Percentiles rank a stretch among this genome's conserved stretches.
Evolutionary conservation across 2,329 filamentous ascomycete genomes (phyloP).

Genomic region (Pseudogymnoascus sp.): DNA sequence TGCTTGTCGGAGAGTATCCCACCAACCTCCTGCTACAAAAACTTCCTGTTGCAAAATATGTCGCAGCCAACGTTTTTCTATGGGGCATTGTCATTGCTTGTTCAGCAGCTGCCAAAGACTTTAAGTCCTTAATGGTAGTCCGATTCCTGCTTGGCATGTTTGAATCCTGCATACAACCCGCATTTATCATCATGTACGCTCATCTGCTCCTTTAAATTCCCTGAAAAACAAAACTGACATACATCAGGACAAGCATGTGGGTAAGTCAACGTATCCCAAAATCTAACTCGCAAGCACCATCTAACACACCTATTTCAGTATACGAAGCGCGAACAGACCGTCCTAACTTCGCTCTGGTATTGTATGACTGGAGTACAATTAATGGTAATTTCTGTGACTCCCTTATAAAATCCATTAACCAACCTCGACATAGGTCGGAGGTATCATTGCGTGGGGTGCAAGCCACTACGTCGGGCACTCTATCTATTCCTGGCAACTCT

Average conservation of each 20-base stretch:
- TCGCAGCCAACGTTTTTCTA: conserved; percentile 18
- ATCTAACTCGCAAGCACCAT: neutral
- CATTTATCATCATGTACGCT: conserved; percentile 25
- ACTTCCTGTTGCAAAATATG: conserved; percentile 33
- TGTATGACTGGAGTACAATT: conserved; percentile 33
- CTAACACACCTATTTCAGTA: conserved; percentile 15
- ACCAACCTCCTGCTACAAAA: conserved; percentile 32
- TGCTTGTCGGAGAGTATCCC: conserved; percentile 33
- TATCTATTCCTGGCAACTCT: conserved; percentile 35
- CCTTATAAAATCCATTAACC: neutral
- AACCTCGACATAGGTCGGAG: conserved; percentile 26
- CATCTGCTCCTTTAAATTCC: conserved; percentile 12
- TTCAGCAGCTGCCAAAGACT: conserved; percentile 17
- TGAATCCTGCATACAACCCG: conserved; percentile 27
- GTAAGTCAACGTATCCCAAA: neutral
- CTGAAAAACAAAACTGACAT: neutral
- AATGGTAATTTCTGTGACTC: conserved; percentile 24
- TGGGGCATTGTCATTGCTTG: conserved; percentile 17
- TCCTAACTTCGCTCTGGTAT: conserved; percentile 25
- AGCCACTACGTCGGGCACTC: conserved; percentile 27
- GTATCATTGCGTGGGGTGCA: conserved; percentile 34
- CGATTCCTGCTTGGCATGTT: conserved; percentile 26
- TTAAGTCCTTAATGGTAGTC: conserved; percentile 16
- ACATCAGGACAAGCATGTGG: conserved; percentile 24
- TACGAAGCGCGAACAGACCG: conserved; percentile 21